phyloP scores from a whole-genome alignment of 768 basidiomycete species.

The Pleurotus salmoneostramineus region DNA sequence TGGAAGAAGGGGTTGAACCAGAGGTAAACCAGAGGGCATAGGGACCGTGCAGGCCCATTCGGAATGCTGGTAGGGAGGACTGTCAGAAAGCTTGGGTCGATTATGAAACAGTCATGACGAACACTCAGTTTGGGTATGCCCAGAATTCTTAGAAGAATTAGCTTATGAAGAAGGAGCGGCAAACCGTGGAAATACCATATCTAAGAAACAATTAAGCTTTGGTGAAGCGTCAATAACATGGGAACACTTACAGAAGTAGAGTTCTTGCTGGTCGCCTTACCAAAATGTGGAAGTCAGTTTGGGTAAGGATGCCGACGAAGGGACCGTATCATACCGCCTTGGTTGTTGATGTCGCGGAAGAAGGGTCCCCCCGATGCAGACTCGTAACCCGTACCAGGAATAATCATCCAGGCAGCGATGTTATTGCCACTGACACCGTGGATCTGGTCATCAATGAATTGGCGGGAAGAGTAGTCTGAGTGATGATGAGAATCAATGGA shows the following conservation, averaged over 20 bases:
- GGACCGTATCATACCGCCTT: slow-evolving; percentile 19
- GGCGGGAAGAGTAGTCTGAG: slow-evolving; percentile 24
- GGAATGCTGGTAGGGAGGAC: slow-evolving; percentile 4
- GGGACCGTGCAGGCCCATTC: slow-evolving; percentile 31
- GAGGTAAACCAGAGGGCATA: slow-evolving; percentile 37
- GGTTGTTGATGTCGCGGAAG: slow-evolving; percentile 32
- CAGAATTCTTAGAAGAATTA: slow-evolving; percentile 25
- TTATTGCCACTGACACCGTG: slow-evolving; percentile 28
- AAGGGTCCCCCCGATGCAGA: slow-evolving; percentile 26
- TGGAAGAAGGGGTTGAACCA: slow-evolving; percentile 24
- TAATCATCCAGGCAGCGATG: slow-evolving; percentile 26
- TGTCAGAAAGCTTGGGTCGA: background rate
- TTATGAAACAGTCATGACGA: background rate
- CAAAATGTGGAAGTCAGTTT: background rate
- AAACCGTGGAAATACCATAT: slow-evolving; percentile 14
- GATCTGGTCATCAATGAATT: slow-evolving; percentile 31
- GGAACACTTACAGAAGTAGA: slow-evolving; percentile 28
- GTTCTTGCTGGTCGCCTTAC: slow-evolving; percentile 26
- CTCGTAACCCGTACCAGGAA: slow-evolving; percentile 29
- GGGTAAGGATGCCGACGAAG: background rate
- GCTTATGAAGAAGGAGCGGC: background rate
- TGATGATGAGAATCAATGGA: background rate
- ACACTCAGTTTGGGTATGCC: slow-evolving; percentile 33
- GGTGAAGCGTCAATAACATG: background rate
- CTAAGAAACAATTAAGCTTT: slow-evolving; percentile 9